Evolutionary conservation across 371 early-diverging fungal genomes (phyloP).

Genomic region (Lichtheimia ornata): DNA sequence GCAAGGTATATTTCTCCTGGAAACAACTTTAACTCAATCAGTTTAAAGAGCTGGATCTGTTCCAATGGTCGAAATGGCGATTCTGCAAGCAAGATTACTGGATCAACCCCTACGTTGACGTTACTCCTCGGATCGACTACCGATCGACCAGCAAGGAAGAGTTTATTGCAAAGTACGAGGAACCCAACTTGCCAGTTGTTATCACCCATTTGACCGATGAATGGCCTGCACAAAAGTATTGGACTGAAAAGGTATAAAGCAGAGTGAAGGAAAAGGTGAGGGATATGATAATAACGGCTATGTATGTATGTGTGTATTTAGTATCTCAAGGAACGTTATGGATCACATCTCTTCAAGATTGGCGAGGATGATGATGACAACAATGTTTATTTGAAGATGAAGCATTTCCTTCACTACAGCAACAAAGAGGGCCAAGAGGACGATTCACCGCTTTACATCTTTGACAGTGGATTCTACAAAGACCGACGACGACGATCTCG

Average conservation of each 20-base stretch:
- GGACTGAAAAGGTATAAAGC: slow-evolving; percentile 65
- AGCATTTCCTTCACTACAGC: slow-evolving; percentile 69
- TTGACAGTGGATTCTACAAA: slow-evolving; percentile 70
- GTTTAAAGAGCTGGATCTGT: slow-evolving; percentile 51
- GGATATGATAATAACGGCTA: background rate
- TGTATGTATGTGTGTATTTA: slow-evolving; percentile 18
- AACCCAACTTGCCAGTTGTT: slow-evolving; percentile 61
- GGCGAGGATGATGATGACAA: slow-evolving; percentile 82
- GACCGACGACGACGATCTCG: slow-evolving; percentile 28
- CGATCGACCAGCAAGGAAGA: slow-evolving; percentile 50
- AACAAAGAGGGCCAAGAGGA: slow-evolving; percentile 58
- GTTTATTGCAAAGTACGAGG: slow-evolving; percentile 64
- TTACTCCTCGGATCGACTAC: slow-evolving; percentile 50
- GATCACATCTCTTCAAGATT: slow-evolving; percentile 72
- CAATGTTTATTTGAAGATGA: slow-evolving; percentile 71
- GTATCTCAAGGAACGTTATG: slow-evolving; percentile 55
- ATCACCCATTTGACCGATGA: slow-evolving; percentile 60
- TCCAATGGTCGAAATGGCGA: slow-evolving; percentile 57
- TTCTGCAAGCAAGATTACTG: slow-evolving; percentile 53
- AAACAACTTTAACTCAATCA: background rate
- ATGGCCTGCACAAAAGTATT: slow-evolving; percentile 63
- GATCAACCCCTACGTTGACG: slow-evolving; percentile 49
- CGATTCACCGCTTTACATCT: slow-evolving; percentile 85
- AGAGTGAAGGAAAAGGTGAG: background rate
- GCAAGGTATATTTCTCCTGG: no score